Base-by-base conservation (phyloP, 1,284 basidiomycete genomes). In the Sparassis latifolia region DNA sequence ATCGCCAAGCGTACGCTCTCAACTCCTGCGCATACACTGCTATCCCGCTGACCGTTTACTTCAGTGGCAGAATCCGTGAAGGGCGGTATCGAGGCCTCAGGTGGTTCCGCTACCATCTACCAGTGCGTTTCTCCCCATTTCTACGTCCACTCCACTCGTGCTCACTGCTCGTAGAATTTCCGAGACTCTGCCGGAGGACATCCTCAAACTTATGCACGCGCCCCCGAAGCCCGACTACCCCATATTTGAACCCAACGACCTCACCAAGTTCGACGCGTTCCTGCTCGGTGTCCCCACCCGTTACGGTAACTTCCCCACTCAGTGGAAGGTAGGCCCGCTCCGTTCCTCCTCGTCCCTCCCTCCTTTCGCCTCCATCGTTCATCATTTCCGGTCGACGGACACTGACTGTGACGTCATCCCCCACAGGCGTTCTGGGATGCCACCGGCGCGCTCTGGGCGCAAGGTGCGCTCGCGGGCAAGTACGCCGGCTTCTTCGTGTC, bases 141-240 rank as follows among this genome's bases (percentile, higher is more conserved):
- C 2, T 42, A 44, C 27, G 28, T 30, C 46, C 32, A 33, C 39
- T 28, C 2, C 40, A 3, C 31, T 29, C 5, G 43, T 28, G 35
- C 48, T 50, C n/a, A 47, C 31, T 20, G n/a, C 10, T 9, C 47
- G 2, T 54, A 86, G 84, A 68, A 82, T 95, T 60, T 71, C 84
- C 50, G 94, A 97, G 75, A 97, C 92, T 5, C 84, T 96, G 50
- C 66, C 86, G 2, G 69, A 81, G n/a, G 87, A 92, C 30, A 72
- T 97, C 53, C 76, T 96, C 51, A 66, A 66, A 54, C 81, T 84
- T 71, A 82, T 97, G 80, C 69, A 86, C 71, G 92, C 89, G 1
- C 81, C 85, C 6, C 62, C 83, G 40, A 87, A 86, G 65, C 76
- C 82, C 53, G 71, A 76, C 55, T 89, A 89, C 74, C 89, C 91